Percentiles rank a stretch among this genome's conserved stretches.
These are phyloP conservation scores for Penicillium crustosum DNA, from an alignment of 2,329 filamentous ascomycete genomes.

Conservation along the genomic window DNA sequence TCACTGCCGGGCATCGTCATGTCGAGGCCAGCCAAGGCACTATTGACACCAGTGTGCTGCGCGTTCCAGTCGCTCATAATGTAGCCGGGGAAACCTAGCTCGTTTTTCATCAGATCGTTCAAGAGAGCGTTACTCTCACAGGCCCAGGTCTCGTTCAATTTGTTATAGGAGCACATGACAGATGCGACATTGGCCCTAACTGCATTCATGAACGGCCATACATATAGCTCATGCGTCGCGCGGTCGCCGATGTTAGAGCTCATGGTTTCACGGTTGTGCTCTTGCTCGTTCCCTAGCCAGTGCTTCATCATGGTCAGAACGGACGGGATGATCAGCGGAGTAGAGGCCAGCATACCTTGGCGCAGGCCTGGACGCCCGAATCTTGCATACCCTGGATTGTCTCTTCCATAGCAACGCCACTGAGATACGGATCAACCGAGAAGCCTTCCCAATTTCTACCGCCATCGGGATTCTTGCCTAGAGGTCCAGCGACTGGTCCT, in stretches of 20 bases:
- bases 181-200: slow-evolving; percentile 63
- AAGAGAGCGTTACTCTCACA: slow-evolving; percentile 77
- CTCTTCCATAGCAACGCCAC: slow-evolving; percentile 45
- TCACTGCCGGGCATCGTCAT: slow-evolving; percentile 76
- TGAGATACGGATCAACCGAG: slow-evolving; percentile 46
- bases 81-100: slow-evolving; percentile 79
- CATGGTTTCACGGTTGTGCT: slow-evolving; percentile 41
- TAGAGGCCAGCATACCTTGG: slow-evolving; percentile 16
- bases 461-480: slow-evolving; percentile 37
- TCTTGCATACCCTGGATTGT: slow-evolving; percentile 57
- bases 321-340: slow-evolving; percentile 40
- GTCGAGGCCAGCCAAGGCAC: slow-evolving; percentile 71
- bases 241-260: slow-evolving; percentile 65
- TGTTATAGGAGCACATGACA: slow-evolving; percentile 54
- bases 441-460: slow-evolving; percentile 46
- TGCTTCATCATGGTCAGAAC: slow-evolving; percentile 58
- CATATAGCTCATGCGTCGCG: slow-evolving; percentile 72
- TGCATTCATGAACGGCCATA: slow-evolving; percentile 76
- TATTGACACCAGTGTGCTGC: slow-evolving; percentile 67
- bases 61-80: slow-evolving; percentile 80
- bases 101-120: slow-evolving; percentile 74
- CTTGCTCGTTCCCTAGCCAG: slow-evolving; percentile 67
- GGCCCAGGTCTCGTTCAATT: slow-evolving; percentile 75
- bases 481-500: slow-evolving; percentile 43
- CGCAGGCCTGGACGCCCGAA: slow-evolving; percentile 45